Evolutionary conservation across 768 basidiomycete species (phyloP).

Genomic region (Vishniacozyma victoriae): DNA sequence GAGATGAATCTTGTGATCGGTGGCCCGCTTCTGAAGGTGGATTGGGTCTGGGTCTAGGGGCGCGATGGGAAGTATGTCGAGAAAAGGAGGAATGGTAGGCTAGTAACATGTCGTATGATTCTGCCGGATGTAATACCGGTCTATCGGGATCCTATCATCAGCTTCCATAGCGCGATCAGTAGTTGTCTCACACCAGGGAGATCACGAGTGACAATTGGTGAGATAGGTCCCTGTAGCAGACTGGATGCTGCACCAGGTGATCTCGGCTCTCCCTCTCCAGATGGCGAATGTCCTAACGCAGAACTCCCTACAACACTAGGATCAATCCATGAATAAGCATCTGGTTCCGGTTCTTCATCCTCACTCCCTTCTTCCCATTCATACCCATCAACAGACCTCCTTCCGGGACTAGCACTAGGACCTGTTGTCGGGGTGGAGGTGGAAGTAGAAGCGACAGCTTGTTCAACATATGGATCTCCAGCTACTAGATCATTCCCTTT

Average conservation of each 20-base stretch:
- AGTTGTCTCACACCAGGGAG: too few relatives aligned
- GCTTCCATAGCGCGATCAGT: too few relatives aligned
- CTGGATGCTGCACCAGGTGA: background rate
- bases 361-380: conserved; percentile 32
- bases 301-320: conserved; percentile 28
- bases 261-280: background rate
- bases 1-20: conserved; percentile 15
- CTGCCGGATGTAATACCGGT: conserved; percentile 15
- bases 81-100: conserved; percentile 29
- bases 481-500: background rate
- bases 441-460: background rate
- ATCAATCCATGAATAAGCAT: conserved; percentile 37
- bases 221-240: background rate
- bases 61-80: conserved; percentile 3
- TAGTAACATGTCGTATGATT: conserved; percentile 32
- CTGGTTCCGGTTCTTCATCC: conserved; percentile 15
- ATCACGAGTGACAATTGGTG: too few relatives aligned
- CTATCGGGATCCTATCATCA: conserved; percentile 1
- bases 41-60: conserved; percentile 1
- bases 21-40: conserved; percentile 8
- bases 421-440: background rate
- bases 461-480: background rate
- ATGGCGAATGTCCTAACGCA: too few relatives aligned
- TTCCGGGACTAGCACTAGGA: background rate
- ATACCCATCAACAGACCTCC: conserved; percentile 6